Conservation (phyloP, 352 stramenopile genomes). For the Phytopythium ostracodes region DNA sequence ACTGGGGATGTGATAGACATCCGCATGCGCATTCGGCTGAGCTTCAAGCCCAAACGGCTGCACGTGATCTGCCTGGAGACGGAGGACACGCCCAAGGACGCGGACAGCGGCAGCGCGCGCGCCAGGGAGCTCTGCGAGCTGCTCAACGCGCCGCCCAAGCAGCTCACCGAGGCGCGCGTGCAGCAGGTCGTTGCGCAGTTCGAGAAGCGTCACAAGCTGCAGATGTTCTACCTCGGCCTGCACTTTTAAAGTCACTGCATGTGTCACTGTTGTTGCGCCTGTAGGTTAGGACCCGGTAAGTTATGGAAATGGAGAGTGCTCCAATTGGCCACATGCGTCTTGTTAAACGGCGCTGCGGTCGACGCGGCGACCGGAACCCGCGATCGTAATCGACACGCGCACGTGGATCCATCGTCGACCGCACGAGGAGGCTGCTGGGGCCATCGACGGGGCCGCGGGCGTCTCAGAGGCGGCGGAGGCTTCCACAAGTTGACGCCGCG, state of each 20-base stretch:
- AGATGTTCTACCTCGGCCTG: constrained; percentile 50
- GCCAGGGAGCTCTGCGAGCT: constrained; percentile 54
- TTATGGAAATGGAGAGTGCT: not conserved
- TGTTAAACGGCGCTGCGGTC: not conserved
- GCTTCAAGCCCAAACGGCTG: constrained; percentile 45
- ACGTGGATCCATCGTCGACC: too few relatives aligned
- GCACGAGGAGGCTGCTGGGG: too few relatives aligned
- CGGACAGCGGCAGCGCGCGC: constrained; percentile 33
- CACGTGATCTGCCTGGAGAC: constrained; percentile 82
- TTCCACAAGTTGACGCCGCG: not conserved
- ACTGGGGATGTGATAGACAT: constrained; percentile 33
- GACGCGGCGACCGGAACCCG: too few relatives aligned
- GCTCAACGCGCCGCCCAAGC: constrained; percentile 22
- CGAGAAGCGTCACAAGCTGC: constrained; percentile 30
- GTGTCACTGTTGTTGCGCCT: too few relatives aligned
- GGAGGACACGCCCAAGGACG: constrained; percentile 69
- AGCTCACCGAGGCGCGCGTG: constrained; percentile 41
- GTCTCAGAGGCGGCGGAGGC: not conserved
- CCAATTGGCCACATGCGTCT: too few relatives aligned
- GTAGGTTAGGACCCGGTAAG: too few relatives aligned
- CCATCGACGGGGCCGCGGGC: not conserved
- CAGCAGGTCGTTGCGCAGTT: constrained; percentile 39
- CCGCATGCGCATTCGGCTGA: constrained; percentile 41
- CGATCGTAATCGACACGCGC: not conserved
- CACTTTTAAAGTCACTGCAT: too few relatives aligned